Conservation (phyloP, 768 basidiomycete genomes). For the Naematelia aurantialba region DNA sequence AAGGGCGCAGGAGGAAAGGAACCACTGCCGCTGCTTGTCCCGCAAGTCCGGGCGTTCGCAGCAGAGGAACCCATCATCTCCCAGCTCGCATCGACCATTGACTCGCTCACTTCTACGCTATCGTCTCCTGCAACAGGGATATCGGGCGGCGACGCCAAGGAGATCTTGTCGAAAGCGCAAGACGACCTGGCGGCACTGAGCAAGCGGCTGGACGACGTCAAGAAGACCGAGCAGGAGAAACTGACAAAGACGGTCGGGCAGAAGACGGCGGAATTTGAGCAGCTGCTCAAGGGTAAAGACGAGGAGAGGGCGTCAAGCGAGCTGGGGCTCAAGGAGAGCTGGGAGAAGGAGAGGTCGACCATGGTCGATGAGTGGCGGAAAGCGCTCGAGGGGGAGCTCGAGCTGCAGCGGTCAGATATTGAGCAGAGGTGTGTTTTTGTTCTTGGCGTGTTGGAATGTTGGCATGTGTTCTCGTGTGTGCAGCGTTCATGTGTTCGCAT, state of each 20-base stretch:
- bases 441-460: constrained; percentile 33
- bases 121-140: constrained; percentile 52
- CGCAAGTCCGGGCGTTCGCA: constrained; percentile 67
- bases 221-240: constrained; percentile 69
- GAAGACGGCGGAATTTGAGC: constrained; percentile 71
- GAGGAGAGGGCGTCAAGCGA: constrained; percentile 81
- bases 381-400: constrained; percentile 78
- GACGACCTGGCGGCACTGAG: constrained; percentile 73
- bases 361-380: constrained; percentile 75
- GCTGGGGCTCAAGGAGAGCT: constrained; percentile 74
- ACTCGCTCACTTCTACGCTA: constrained; percentile 79
- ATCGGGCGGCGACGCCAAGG: constrained; percentile 56
- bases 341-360: constrained; percentile 70
- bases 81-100: constrained; percentile 88
- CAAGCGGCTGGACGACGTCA: constrained; percentile 69
- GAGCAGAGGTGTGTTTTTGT: constrained; percentile 75
- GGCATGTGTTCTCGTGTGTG: too few relatives aligned
- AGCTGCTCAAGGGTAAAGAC: constrained; percentile 64
- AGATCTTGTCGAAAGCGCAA: constrained; percentile 74
- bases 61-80: constrained; percentile 83
- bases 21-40: constrained; percentile 73
- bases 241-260: constrained; percentile 70
- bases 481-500: too few relatives aligned
- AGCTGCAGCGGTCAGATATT: constrained; percentile 84
- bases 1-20: constrained; percentile 42